These are phyloP conservation scores for Pyrus betulifolia DNA, from an alignment of 306 rosid species.

Conservation along the genomic window DNA sequence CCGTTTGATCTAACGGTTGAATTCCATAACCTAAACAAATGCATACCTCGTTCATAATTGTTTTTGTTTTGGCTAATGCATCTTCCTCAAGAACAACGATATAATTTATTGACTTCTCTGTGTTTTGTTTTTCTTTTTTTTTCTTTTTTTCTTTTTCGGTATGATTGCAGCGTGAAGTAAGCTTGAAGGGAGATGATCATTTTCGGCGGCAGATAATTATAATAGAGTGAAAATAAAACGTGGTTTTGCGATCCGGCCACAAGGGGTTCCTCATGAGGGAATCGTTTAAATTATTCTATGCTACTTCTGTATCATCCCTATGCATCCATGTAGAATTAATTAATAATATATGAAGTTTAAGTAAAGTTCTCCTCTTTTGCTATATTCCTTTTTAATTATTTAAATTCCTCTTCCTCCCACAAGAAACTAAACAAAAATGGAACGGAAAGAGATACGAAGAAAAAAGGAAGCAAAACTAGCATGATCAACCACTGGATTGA, in stretches of 20 bases:
- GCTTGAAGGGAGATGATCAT: not conserved
- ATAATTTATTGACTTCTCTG: not conserved
- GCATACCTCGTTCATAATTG: not conserved
- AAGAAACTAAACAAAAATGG: not conserved
- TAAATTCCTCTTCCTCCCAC: not conserved
- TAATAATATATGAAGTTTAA: not conserved
- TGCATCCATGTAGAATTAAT: not conserved
- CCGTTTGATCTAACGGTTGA: not conserved
- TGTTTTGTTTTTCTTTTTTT: not conserved
- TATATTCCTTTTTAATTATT: not conserved
- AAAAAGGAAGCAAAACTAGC: not conserved
- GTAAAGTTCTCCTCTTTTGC: not conserved
- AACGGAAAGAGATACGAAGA: not conserved
- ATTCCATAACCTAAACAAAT: not conserved
- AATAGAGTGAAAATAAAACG: not conserved
- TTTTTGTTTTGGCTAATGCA: not conserved
- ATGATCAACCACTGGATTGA: not conserved
- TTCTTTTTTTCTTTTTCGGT: not conserved
- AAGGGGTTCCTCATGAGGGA: not conserved
- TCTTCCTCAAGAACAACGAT: not conserved
- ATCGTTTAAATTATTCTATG: not conserved
- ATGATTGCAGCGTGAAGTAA: constrained; percentile 1
- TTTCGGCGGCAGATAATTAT: not conserved
- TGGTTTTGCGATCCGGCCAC: not conserved
- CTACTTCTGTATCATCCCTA: not conserved